Percentiles rank a stretch among this genome's conserved stretches.
Evolutionary conservation across 2,329 filamentous ascomycete genomes (phyloP).

Genomic region (Emmonsiellopsis sp.): DNA sequence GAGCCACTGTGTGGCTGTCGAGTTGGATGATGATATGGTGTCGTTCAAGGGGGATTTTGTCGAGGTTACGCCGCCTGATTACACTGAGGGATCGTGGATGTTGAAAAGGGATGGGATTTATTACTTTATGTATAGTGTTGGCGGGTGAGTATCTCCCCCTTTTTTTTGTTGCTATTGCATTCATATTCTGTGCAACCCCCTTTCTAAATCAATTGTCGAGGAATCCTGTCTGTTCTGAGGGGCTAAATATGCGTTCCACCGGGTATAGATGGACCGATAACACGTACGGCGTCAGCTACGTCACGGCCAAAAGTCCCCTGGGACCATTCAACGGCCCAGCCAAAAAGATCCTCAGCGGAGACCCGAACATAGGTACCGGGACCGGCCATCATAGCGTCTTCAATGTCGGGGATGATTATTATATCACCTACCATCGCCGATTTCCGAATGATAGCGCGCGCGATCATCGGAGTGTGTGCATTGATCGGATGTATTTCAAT

Average conservation of each 20-base stretch:
- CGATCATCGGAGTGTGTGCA: slow-evolving; percentile 40
- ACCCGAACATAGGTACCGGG: slow-evolving; percentile 20
- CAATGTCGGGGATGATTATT: slow-evolving; percentile 33
- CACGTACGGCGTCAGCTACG: slow-evolving; percentile 39
- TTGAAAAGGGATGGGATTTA: slow-evolving; percentile 35
- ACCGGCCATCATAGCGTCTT: slow-evolving; percentile 38
- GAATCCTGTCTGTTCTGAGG: background rate
- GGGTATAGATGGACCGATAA: slow-evolving; percentile 35
- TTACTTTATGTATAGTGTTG: slow-evolving; percentile 40
- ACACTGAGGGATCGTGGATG: slow-evolving; percentile 39
- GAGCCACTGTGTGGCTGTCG: slow-evolving; percentile 35
- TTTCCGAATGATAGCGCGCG: slow-evolving; percentile 36
- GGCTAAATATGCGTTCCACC: background rate
- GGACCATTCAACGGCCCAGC: slow-evolving; percentile 34
- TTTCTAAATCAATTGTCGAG: background rate
- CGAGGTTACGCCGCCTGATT: slow-evolving; percentile 41
- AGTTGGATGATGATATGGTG: slow-evolving; percentile 37
- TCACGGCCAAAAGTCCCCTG: slow-evolving; percentile 30
- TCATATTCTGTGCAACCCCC: background rate
- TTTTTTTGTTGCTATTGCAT: background rate
- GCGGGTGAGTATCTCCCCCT: slow-evolving; percentile 19
- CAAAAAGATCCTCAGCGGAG: slow-evolving; percentile 28
- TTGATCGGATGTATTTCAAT: slow-evolving; percentile 43
- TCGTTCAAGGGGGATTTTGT: slow-evolving; percentile 35
- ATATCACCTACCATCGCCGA: slow-evolving; percentile 41